Conservation (phyloP, 495 filamentous ascomycete genomes). For the Penicillium coffeae region DNA sequence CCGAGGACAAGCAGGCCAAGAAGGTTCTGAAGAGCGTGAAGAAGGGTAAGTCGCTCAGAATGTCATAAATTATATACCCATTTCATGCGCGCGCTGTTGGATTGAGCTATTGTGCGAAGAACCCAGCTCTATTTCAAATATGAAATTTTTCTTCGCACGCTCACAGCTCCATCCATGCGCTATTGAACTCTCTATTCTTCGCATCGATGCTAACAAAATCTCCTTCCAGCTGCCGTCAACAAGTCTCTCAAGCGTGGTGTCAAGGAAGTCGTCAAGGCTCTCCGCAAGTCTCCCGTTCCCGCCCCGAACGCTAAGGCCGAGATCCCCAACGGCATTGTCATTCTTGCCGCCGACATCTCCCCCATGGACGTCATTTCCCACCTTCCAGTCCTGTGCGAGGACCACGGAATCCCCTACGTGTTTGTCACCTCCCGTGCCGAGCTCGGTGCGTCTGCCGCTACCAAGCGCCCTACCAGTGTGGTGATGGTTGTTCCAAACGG, state of each 20-base stretch:
- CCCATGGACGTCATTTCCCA: constrained; percentile 97
- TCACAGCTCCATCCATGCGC: too few relatives aligned
- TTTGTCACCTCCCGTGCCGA: constrained; percentile 85
- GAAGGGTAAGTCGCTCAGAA: constrained; percentile 71
- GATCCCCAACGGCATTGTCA: constrained; percentile 66
- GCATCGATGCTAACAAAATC: constrained; percentile 16
- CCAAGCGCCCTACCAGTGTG: constrained; percentile 93
- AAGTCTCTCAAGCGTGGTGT: constrained; percentile 94
- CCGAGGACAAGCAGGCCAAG: constrained; percentile 86
- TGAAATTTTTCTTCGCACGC: too few relatives aligned
- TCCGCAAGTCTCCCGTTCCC: constrained; percentile 75
- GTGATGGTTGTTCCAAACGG: constrained; percentile 72
- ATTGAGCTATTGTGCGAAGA: too few relatives aligned
- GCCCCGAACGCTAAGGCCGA: constrained; percentile 48
- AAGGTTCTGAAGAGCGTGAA: constrained; percentile 90
- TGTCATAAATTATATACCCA: background rate
- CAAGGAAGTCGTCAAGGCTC: constrained; percentile 95
- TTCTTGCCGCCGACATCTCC: constrained; percentile 95
- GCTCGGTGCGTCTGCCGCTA: constrained; percentile 83
- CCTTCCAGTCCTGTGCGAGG: constrained; percentile 94
- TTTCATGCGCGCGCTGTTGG: background rate
- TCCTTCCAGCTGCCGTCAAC: constrained; percentile 71
- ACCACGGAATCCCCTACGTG: constrained; percentile 91
- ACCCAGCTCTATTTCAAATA: background rate
- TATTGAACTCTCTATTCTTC: too few relatives aligned